Conservation (phyloP, 371 early-diverging fungal species). For the Apophysomyces sp. region DNA sequence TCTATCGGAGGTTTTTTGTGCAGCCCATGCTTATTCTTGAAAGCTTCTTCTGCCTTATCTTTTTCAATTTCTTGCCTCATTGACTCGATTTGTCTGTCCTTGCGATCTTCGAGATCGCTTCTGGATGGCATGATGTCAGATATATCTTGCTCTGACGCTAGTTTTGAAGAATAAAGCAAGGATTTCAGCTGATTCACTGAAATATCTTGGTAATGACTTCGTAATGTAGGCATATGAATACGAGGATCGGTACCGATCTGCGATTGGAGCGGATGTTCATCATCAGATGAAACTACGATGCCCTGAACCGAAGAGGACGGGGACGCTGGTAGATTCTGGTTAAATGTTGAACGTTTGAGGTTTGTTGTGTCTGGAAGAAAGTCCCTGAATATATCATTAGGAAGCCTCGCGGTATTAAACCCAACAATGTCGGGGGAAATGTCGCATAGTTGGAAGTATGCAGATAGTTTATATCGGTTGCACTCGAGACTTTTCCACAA, state of each 20-base stretch:
- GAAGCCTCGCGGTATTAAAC: constrained; percentile 12
- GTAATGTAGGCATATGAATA: constrained; percentile 23
- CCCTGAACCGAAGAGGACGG: constrained; percentile 6
- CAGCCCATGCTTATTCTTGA: constrained; percentile 43
- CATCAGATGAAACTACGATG: neutral
- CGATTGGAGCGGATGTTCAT: neutral
- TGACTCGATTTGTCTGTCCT: constrained; percentile 20
- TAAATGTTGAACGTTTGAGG: constrained; percentile 5
- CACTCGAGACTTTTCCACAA: constrained; percentile 18
- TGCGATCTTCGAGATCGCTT: constrained; percentile 29
- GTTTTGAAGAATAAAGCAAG: constrained; percentile 19
- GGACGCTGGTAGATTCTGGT: neutral
- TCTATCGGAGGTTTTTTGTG: constrained; percentile 34
- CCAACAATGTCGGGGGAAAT: constrained; percentile 35
- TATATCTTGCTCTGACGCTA: neutral
- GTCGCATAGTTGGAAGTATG: constrained; percentile 37
- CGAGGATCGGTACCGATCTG: neutral
- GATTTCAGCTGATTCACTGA: constrained; percentile 26
- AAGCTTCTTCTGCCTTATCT: constrained; percentile 26
- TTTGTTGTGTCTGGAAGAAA: constrained; percentile 4
- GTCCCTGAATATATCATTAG: constrained; percentile 27
- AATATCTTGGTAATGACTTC: constrained; percentile 18
- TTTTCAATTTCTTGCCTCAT: constrained; percentile 25
- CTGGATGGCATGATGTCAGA: constrained; percentile 3
- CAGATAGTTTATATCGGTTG: constrained; percentile 39